Conservation (phyloP, 805 yeast genomes). For the Isabelozyma heimii region DNA sequence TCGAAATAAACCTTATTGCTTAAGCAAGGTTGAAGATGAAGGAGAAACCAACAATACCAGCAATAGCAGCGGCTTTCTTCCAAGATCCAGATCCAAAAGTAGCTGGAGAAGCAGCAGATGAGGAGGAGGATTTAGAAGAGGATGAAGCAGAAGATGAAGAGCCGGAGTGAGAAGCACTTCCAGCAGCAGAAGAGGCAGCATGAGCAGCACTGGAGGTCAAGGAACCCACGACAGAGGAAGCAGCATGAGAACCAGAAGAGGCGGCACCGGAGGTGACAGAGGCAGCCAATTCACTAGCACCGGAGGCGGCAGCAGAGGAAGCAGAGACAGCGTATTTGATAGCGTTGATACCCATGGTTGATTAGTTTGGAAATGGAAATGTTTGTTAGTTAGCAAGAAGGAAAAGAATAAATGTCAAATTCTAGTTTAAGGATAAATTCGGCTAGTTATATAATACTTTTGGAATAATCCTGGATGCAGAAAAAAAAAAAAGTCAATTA, state of each 20-base stretch:
- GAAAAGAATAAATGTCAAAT: too few species aligned
- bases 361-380: neutral
- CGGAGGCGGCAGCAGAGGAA: constrained; percentile 8
- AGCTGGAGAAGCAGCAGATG: constrained; percentile 12
- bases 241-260: constrained; percentile 6
- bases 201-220: constrained; percentile 10
- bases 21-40: constrained; percentile 27
- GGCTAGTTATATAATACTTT: neutral
- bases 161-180: constrained; percentile 7
- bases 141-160: constrained; percentile 8
- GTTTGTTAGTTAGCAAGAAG: neutral
- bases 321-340: constrained; percentile 23
- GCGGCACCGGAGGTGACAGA: constrained; percentile 12
- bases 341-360: constrained; percentile 27
- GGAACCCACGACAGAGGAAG: constrained; percentile 9
- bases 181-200: constrained; percentile 11
- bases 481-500: too few species aligned
- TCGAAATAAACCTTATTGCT: neutral
- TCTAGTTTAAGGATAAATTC: neutral
- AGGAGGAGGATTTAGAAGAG: constrained; percentile 10
- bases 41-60: constrained; percentile 34
- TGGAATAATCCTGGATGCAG: neutral
- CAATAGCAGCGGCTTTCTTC: constrained; percentile 37
- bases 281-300: constrained; percentile 12
- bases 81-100: constrained; percentile 23